Evolutionary conservation across 139 green algal species (phyloP).

Genomic region (Zygnema cylindricum): DNA sequence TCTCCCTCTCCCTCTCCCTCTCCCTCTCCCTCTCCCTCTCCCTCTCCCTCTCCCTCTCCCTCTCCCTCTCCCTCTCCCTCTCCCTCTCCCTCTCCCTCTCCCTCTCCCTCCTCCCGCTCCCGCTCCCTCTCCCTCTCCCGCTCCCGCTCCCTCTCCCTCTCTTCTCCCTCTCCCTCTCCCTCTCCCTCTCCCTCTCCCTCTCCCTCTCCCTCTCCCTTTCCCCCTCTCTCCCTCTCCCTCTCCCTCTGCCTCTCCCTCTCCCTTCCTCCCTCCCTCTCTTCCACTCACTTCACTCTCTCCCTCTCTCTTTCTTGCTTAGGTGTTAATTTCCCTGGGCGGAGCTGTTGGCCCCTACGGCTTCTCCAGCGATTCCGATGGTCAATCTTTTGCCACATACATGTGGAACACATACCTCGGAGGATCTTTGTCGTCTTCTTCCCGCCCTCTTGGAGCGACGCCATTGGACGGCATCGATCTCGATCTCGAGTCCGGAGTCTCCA

Average conservation of each 20-base stretch:
- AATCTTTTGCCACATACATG: not conserved
- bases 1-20: not conserved
- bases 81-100: no score
- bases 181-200: no score
- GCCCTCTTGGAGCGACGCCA: not conserved
- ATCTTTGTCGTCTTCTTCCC: not conserved
- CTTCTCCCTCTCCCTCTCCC: no score
- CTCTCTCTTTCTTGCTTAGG: not conserved
- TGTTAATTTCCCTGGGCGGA: slow-evolving; percentile 14
- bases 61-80: not conserved
- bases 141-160: no score
- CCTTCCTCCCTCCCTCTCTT: not conserved
- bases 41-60: slow-evolving; percentile 1
- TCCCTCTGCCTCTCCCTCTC: not conserved
- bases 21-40: not conserved
- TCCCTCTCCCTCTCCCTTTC: not conserved
- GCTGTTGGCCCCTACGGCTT: not conserved
- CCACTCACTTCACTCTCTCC: not conserved
- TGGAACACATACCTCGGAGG: slow-evolving; percentile 28
- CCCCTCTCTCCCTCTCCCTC: not conserved
- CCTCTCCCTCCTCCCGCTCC: no score
- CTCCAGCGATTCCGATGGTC: not conserved
- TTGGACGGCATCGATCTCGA: slow-evolving; percentile 23
- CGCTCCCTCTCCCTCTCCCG: no score
- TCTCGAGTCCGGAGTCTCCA: slow-evolving; percentile 1